These are phyloP conservation scores for Sequoiadendron giganteum DNA, from an alignment of 75 land plant genomes.

Conservation along the genomic window DNA sequence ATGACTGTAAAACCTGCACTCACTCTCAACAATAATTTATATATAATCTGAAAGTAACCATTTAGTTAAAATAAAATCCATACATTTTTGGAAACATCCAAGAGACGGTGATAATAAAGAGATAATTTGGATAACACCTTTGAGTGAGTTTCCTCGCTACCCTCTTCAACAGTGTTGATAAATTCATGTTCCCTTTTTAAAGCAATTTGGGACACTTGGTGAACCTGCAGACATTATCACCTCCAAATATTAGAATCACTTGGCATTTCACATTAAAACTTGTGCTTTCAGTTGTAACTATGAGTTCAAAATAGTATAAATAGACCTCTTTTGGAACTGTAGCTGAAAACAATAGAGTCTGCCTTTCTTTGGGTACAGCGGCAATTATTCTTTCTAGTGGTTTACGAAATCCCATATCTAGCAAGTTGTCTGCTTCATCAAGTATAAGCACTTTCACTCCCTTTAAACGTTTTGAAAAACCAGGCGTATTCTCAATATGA, in stretches of 20 bases:
- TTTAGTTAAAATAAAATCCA: background rate
- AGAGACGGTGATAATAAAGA: background rate
- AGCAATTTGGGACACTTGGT: constrained; percentile 78
- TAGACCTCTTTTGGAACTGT: constrained; percentile 91
- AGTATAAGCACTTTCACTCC: constrained; percentile 84
- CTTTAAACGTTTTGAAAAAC: constrained; percentile 65
- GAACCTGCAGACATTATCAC: constrained; percentile 59
- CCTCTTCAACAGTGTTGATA: constrained; percentile 89
- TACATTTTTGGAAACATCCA: constrained; percentile 27
- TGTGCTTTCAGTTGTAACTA: background rate
- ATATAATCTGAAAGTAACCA: background rate
- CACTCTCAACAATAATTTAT: background rate
- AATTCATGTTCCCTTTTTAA: constrained; percentile 86
- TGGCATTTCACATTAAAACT: background rate
- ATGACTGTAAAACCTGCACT: constrained; percentile 19
- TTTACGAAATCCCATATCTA: constrained; percentile 94
- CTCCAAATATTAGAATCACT: background rate
- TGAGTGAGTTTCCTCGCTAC: constrained; percentile 87
- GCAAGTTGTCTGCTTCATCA: constrained; percentile 94
- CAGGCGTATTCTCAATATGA: constrained; percentile 86
- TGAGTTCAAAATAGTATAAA: background rate
- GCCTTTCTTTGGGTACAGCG: constrained; percentile 83
- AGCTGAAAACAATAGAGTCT: constrained; percentile 97
- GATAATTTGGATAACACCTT: constrained; percentile 46
- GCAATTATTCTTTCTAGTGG: constrained; percentile 76